phyloP scores from a whole-genome alignment of 495 filamentous ascomycete genomes.

The Penicillium chermesinum region DNA sequence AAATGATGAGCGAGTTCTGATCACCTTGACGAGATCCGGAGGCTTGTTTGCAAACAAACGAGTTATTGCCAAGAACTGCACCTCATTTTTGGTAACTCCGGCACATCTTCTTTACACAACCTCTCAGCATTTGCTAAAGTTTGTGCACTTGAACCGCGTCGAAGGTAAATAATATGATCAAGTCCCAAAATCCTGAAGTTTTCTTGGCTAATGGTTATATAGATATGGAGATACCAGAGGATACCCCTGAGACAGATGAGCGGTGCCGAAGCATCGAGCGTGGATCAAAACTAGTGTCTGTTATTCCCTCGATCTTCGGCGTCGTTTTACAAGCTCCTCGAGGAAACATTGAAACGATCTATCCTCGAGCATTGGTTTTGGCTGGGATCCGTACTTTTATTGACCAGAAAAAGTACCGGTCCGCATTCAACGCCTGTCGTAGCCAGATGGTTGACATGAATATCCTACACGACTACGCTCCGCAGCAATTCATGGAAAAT shows the following conservation, averaged over 20 bases:
- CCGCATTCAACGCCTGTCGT: conserved; percentile 80
- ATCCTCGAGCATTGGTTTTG: conserved; percentile 84
- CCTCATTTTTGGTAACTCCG: conserved; percentile 79
- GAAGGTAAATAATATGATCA: conserved; percentile 66
- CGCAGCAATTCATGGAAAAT: conserved; percentile 72
- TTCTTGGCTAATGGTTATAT: background rate
- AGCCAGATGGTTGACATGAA: conserved; percentile 97
- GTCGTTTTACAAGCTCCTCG: conserved; percentile 88
- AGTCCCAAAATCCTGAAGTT: background rate
- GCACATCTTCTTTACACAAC: conserved; percentile 88
- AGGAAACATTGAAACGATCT: conserved; percentile 94
- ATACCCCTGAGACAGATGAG: conserved; percentile 89
- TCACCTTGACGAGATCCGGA: conserved; percentile 62
- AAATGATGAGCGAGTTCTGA: conserved; percentile 37
- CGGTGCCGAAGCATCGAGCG: conserved; percentile 89
- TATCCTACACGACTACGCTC: conserved; percentile 89
- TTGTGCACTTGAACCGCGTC: conserved; percentile 70
- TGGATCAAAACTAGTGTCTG: conserved; percentile 78
- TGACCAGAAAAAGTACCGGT: conserved; percentile 70
- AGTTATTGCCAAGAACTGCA: conserved; percentile 75
- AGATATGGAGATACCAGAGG: conserved; percentile 76
- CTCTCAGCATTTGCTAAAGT: conserved; percentile 84
- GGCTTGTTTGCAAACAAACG: conserved; percentile 72
- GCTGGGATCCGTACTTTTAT: conserved; percentile 80
- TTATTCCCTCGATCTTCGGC: conserved; percentile 79